These are phyloP conservation scores for Aspergillus campestris DNA, from an alignment of 495 filamentous ascomycete species.

Conservation along the genomic window DNA sequence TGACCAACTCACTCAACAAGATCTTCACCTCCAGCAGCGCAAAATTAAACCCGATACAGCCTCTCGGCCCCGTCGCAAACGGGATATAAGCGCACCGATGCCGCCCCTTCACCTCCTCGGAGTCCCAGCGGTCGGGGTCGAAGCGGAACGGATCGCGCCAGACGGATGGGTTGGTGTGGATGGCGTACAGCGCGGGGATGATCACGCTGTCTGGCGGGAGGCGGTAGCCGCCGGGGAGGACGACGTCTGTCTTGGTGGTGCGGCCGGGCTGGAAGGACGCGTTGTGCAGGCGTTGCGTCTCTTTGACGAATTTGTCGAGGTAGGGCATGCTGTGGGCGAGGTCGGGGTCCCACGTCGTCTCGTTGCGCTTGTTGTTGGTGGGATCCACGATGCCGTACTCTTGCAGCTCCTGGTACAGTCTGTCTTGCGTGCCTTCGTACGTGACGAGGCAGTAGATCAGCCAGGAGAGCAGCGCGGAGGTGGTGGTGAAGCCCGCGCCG, in stretches of 20 bases:
- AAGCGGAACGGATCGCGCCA: conserved; percentile 46
- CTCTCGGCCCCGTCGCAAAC: conserved; percentile 41
- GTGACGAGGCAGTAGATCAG: conserved; percentile 40
- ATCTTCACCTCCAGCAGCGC: conserved; percentile 48
- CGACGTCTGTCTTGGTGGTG: conserved; percentile 39
- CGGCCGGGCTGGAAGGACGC: conserved; percentile 48
- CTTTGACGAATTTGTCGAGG: conserved; percentile 49
- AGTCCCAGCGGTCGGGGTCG: conserved; percentile 47
- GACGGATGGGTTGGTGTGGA: conserved; percentile 43
- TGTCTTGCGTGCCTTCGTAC: conserved; percentile 44
- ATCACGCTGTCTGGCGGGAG: conserved; percentile 37
- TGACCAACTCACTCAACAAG: conserved; percentile 41
- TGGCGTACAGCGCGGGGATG: conserved; percentile 36
- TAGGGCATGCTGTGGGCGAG: conserved; percentile 32
- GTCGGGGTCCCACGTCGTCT: conserved; percentile 27
- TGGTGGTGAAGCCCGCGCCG: conserved; percentile 53
- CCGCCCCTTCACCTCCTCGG: conserved; percentile 34
- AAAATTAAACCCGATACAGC: conserved; percentile 53
- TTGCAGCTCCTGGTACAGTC: conserved; percentile 43
- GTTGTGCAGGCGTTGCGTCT: conserved; percentile 48
- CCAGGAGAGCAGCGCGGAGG: conserved; percentile 43
- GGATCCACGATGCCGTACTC: conserved; percentile 29
- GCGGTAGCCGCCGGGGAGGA: conserved; percentile 48
- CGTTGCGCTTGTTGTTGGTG: conserved; percentile 14
- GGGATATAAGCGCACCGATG: conserved; percentile 40